A percentile compares a stretch with the other conserved stretches of the same genome.
Conservation (phyloP, 768 basidiomycete species). For the Pleurotus tuoliensis region DNA sequence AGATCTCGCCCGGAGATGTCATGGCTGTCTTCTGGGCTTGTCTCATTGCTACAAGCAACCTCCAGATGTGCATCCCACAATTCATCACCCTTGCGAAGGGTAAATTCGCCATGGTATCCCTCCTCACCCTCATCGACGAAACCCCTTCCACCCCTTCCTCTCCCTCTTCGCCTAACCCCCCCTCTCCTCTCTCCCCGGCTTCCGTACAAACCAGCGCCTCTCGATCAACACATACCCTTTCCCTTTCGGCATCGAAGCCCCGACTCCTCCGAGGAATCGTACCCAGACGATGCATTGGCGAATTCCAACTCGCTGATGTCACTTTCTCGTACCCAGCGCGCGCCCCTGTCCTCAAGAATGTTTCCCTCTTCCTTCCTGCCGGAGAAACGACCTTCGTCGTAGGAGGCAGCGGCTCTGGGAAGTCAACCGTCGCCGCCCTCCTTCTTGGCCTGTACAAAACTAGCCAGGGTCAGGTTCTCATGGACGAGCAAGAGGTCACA, state of each 20-base stretch:
- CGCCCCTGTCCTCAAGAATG: constrained; percentile 57
- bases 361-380: constrained; percentile 67
- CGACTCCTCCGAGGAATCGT: constrained; percentile 56
- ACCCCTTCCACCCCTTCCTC: constrained; percentile 8
- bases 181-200: constrained; percentile 8
- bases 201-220: constrained; percentile 23
- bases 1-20: constrained; percentile 66
- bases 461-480: constrained; percentile 56
- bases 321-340: constrained; percentile 83
- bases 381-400: constrained; percentile 89
- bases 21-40: constrained; percentile 99
- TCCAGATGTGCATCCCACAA: constrained; percentile 85
- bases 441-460: constrained; percentile 78
- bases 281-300: constrained; percentile 64
- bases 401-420: constrained; percentile 88
- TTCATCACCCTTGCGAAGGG: constrained; percentile 76
- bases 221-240: constrained; percentile 53
- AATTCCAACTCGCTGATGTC: constrained; percentile 70
- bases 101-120: constrained; percentile 72
- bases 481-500: constrained; percentile 80
- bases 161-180: constrained; percentile 3
- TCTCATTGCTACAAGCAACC: constrained; percentile 80
- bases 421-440: constrained; percentile 84
- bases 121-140: constrained; percentile 57
- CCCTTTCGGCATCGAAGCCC: constrained; percentile 52